These are phyloP conservation scores for Podaxis sp. DNA, from an alignment of 768 basidiomycete genomes.

Conservation along the genomic window DNA sequence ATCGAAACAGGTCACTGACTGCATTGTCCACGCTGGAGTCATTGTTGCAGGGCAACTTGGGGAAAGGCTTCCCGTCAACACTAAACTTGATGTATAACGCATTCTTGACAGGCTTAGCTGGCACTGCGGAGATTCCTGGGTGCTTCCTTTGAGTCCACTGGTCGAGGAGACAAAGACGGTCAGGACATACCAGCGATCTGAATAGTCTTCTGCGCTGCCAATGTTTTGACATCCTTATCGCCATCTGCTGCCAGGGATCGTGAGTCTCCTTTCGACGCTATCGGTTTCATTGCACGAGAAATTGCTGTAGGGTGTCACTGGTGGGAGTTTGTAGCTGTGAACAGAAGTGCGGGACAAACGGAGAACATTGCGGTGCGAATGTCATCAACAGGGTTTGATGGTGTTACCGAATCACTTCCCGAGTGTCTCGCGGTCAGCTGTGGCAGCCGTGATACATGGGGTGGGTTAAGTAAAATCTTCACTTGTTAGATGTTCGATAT, in stretches of 20 bases:
- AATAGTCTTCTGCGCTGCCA: not conserved
- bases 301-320: not conserved
- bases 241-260: not conserved
- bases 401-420: no score
- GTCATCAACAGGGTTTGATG: not conserved
- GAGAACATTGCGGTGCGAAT: not conserved
- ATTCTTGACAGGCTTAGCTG: not conserved
- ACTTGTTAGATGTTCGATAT: no score
- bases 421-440: not conserved
- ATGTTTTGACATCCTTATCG: not conserved
- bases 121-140: conserved; percentile 12
- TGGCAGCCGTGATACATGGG: not conserved
- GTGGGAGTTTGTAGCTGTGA: not conserved
- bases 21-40: not conserved
- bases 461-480: no score
- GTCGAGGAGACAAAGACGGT: not conserved
- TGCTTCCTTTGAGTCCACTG: not conserved
- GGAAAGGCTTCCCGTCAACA: conserved; percentile 12
- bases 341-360: not conserved
- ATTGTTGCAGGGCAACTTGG: conserved; percentile 11
- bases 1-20: conserved; percentile 6
- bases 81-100: conserved; percentile 14
- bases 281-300: not conserved
- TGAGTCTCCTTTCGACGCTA: not conserved
- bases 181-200: not conserved